These are phyloP conservation scores for Bacidia gigantensis DNA, from an alignment of 495 filamentous ascomycete species.

Conservation along the genomic window DNA sequence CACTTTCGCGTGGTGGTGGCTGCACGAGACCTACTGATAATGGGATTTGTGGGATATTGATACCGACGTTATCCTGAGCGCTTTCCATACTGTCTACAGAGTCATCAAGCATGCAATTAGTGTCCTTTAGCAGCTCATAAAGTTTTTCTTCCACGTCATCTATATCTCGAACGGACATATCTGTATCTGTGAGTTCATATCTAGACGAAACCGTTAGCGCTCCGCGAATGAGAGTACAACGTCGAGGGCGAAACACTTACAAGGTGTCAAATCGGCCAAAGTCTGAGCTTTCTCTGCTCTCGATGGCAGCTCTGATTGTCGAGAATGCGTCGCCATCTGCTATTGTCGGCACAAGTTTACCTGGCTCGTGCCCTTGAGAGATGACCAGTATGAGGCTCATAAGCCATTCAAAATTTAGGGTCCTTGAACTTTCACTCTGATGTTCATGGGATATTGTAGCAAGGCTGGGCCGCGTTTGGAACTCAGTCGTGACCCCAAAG, in stretches of 20 bases:
- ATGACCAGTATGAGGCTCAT: neutral
- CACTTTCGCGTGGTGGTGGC: no score
- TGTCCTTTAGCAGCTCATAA: constrained; percentile 1
- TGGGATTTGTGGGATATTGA: no score
- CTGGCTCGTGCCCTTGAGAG: neutral
- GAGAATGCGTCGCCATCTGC: neutral
- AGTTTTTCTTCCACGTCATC: constrained; percentile 4
- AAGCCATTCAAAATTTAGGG: constrained; percentile 17
- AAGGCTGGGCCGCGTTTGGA: neutral
- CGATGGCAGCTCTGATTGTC: neutral
- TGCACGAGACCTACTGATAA: no score
- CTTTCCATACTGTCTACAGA: neutral
- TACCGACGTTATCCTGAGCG: neutral
- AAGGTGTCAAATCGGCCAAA: neutral
- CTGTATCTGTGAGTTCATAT: neutral
- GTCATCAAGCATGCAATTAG: neutral
- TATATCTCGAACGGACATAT: constrained; percentile 4
- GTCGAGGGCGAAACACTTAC: neutral
- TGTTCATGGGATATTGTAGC: neutral
- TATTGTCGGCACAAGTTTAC: neutral
- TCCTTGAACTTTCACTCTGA: neutral
- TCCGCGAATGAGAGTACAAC: neutral
- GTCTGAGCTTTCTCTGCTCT: neutral
- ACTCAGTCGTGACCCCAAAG: neutral
- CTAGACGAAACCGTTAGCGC: neutral